A percentile compares a stretch with the other conserved stretches of the same genome.
These are phyloP conservation scores for Biscutella auriculata DNA, from an alignment of 441 rosid genomes.

Conservation along the genomic window DNA sequence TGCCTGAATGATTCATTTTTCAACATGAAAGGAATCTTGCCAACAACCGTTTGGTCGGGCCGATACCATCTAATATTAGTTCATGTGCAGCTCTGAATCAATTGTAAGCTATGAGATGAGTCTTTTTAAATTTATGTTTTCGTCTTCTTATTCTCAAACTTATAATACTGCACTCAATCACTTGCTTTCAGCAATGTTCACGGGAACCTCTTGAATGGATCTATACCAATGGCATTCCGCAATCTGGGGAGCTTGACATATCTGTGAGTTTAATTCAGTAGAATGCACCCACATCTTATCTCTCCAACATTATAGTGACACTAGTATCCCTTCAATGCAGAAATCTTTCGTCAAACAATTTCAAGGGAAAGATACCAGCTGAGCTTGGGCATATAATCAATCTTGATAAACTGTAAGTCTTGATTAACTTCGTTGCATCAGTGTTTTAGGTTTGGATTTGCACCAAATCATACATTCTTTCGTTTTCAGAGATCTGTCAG, in stretches of 20 bases:
- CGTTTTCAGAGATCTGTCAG: conserved; percentile 67
- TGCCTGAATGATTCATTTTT: no score
- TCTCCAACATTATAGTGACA: no score
- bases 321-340: no score
- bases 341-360: conserved; percentile 66
- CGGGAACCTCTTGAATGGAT: conserved; percentile 63
- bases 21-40: conserved; percentile 59
- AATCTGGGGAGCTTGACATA: conserved; percentile 75
- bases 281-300: no score
- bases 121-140: not conserved
- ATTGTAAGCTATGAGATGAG: conserved; percentile 36
- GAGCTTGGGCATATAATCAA: conserved; percentile 79
- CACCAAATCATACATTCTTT: not conserved
- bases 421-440: no score
- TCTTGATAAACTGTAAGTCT: conserved; percentile 85
- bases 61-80: conserved; percentile 68
- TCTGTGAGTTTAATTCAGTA: no score
- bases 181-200: conserved; percentile 54
- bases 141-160: not conserved
- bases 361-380: conserved; percentile 59
- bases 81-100: conserved; percentile 76
- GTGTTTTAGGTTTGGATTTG: no score
- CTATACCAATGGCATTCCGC: conserved; percentile 56
- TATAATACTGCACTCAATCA: not conserved
- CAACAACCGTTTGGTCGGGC: conserved; percentile 66